Base-by-base conservation (phyloP, 371 early-diverging fungal species). In the Saksenaea oblongispora region DNA sequence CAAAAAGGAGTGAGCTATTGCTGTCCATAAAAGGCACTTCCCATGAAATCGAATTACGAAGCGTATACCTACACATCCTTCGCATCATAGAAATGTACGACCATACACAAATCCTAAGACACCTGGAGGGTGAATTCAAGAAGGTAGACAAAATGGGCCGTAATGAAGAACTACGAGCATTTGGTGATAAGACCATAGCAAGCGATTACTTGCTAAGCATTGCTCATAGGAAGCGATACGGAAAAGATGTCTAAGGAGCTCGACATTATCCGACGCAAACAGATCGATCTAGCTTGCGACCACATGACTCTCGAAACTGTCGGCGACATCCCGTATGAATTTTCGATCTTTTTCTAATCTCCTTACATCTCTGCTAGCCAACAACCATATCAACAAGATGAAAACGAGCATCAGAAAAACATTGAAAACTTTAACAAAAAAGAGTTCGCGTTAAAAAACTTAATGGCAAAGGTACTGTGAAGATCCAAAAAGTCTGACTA, bases 371-470 rank as follows among this genome's bases (percentile, higher is more conserved):
- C 47, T 15, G 0, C 8, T 47, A 47, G 47, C 1, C 47, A 47
- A 47, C 47, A 47, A 9, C 22, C 47, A 4, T 22, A 2, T 3
- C 39, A 39, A 47, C 47, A 47, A 47, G 47, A 47, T 22, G 47
- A 47, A 4, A 22, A 22, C 22, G 47, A 47, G 18, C 47, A 47
- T 5, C 47, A 47, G 18, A 47, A 47, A 18, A 47, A 47, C 22
- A 47, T 47, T 1, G 47, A 47, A 9, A 47, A 22, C 91, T 24
- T 90, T 89, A 17, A 91, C 76, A 11, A 89, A 76, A 59, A 91
- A 83, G 66, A 89, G 89, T 64, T 86, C 84, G 26, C 89, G 81
- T 24, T 79, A 56, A 3, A 89, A 88, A 47, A 88, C 22, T 22
- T 47, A 2, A 47, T 47, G 47, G 24, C 47, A 7, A 47, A 47